Base-by-base conservation (phyloP, 1,284 basidiomycete species). In the Malassezia restricta region DNA sequence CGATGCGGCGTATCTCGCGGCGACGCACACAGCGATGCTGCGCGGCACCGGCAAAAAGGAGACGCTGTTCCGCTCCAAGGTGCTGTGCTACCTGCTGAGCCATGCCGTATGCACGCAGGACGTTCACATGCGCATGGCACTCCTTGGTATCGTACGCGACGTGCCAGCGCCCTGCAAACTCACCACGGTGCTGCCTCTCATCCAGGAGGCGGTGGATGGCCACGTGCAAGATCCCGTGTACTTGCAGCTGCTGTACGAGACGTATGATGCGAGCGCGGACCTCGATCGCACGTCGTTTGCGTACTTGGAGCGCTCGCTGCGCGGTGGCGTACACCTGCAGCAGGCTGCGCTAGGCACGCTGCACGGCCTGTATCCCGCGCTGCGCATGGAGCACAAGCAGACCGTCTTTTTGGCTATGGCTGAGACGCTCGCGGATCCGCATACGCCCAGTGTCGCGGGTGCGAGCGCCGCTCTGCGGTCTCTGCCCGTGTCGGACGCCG, bases 31-130 rank as follows among this genome's bases (percentile, higher is more conserved):
- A 38, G 77, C 81, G 54, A 76, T 81, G 58, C 76, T 87, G 56
- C 68, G 72, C 20, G 71, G 65, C 40, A 69, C 64, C 37, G 77
- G 77, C 57, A 84, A 82, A 75, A 84, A 83, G 66, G 79, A 81
- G 43, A 66, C 62, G 15, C 56, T 48, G 15, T 83, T 84, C 74
- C 87, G 84, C 64, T 81, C 82, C 56, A 80, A 82, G 9, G 76
- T 90, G 42, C 68, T 88, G 33, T 87, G 84, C 68, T 92, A 80
- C 74, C 73, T 95, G 1, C 74, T 87, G 12, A 92, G 90, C 2
- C 92, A 96, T 71, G 78, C 84, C 44, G 78, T 81, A 33, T 80
- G 80, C 5, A 81, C 85, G 66, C 75, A 77, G 4, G 71, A 80
- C 6, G 71, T 79, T 5, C 55, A 66, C 0, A 77, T 80, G 32